Base-by-base conservation (phyloP, 2,329 filamentous ascomycete species). In the Xylaria digitata region DNA sequence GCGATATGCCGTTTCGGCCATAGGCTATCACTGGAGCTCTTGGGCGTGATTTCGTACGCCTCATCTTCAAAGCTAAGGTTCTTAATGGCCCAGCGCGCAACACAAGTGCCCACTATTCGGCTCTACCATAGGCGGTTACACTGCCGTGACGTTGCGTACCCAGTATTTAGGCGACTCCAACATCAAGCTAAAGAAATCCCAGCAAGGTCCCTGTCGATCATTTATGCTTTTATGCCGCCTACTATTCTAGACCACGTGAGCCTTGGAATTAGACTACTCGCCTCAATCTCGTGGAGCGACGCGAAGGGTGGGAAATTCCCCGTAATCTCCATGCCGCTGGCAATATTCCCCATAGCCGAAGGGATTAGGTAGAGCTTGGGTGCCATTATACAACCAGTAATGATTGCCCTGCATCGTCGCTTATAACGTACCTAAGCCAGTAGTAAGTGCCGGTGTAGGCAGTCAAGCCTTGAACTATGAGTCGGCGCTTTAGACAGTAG, bases 191-290 rank as follows among this genome's bases (percentile, higher is more conserved):
- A 6, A 2, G 11, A 37, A 13, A 37, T 11, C 34, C 34, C 34
- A 6, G 75, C 70, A 73, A 80, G 40, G 75, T 75, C 6, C 56
- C 71, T 15, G 69, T 79, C 37, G 70, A 64, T 6, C 72, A 70
- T 49, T 68, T 65, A 1, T 78, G 76, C 11, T 78, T 78, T 65
- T 79, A 77, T 52, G 79, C 79, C 0, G 63, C 77, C n/a, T 73
- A 71, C 37, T 62, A 80, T 5, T 5, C 78, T 80, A 8, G 78
- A 79, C 13, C 76, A 81, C 63, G 63, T 80, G n/a, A 77, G 79
- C 2, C 81, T 78, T 19, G 6, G 80, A 79, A 69, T 61, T 37
- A 37, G 34, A 8, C 34, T 81, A 3, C 34, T 79, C 46, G 80
- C 78, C 17, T 56, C 11, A 21, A 17, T 15, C 6, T 42, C 1